Percentiles rank a stretch among this genome's conserved stretches.
Conservation (phyloP, 306 rosid genomes). For the Rosa persica region DNA sequence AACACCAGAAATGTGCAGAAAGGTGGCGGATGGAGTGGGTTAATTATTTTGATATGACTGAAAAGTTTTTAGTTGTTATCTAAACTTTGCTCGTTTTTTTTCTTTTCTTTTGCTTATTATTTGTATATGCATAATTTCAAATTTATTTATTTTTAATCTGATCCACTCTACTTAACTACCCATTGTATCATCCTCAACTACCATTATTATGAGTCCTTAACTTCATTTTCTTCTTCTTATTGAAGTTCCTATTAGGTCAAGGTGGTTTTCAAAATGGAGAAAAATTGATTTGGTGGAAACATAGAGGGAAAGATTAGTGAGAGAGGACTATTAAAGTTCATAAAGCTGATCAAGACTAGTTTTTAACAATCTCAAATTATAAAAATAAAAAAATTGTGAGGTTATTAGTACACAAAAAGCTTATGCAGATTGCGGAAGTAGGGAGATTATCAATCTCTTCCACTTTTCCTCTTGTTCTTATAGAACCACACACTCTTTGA, state of each 20-base stretch:
- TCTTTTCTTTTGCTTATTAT: background rate
- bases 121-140: too few relatives aligned
- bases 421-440: background rate
- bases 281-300: background rate
- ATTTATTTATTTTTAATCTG: too few relatives aligned
- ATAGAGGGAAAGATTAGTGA: background rate
- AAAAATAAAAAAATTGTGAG: too few relatives aligned
- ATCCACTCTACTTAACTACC: background rate
- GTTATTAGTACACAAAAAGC: too few relatives aligned
- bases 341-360: background rate
- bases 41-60: background rate
- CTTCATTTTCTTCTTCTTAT: background rate
- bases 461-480: background rate
- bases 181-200: background rate
- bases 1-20: background rate
- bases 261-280: background rate
- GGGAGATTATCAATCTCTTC: background rate
- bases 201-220: background rate
- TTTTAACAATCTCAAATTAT: background rate
- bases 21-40: background rate
- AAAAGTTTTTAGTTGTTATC: background rate
- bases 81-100: background rate
- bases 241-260: background rate
- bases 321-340: background rate
- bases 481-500: slow-evolving; percentile 1